These are phyloP conservation scores for Pseudoperonospora humuli DNA, from an alignment of 352 stramenopile genomes.

Conservation along the genomic window DNA sequence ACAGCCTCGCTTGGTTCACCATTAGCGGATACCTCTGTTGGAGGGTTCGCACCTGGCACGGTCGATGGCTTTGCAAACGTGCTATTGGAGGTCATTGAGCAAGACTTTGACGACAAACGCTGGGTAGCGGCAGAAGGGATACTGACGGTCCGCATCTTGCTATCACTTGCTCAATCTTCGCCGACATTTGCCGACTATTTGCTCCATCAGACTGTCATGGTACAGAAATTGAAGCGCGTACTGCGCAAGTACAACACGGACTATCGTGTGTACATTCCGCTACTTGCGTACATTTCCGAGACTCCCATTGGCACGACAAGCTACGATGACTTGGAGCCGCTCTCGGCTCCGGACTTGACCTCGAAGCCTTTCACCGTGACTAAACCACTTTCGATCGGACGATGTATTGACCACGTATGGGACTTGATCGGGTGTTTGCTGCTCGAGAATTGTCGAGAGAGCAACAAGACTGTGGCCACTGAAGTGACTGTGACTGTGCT, in stretches of 20 bases:
- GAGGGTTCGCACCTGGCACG: constrained; percentile 4
- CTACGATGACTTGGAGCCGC: constrained; percentile 36
- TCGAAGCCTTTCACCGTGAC: constrained; percentile 26
- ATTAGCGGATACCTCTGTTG: constrained; percentile 5
- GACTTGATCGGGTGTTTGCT: constrained; percentile 53
- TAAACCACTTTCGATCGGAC: constrained; percentile 9
- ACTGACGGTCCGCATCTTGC: constrained; percentile 39
- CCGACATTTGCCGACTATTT: constrained; percentile 41
- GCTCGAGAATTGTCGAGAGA: constrained; percentile 33
- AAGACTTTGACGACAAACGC: constrained; percentile 14
- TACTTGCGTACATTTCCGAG: constrained; percentile 57
- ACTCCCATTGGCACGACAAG: constrained; percentile 49
- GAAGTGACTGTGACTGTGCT: constrained; percentile 38
- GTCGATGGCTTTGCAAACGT: constrained; percentile 34
- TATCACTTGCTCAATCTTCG: constrained; percentile 50
- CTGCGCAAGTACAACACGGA: constrained; percentile 39
- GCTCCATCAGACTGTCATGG: constrained; percentile 21
- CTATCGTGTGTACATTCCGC: constrained; percentile 41
- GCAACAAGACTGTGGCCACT: constrained; percentile 16
- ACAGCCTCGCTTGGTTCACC: constrained; percentile 9
- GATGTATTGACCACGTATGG: constrained; percentile 51
- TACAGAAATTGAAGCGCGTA: constrained; percentile 37
- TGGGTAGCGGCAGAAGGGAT: constrained; percentile 35
- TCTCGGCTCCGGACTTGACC: constrained; percentile 1
- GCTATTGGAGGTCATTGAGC: constrained; percentile 48